Percentiles rank a stretch among this genome's conserved stretches.
phyloP scores from a whole-genome alignment of 495 filamentous ascomycete genomes.

The Penicillium taxi region DNA sequence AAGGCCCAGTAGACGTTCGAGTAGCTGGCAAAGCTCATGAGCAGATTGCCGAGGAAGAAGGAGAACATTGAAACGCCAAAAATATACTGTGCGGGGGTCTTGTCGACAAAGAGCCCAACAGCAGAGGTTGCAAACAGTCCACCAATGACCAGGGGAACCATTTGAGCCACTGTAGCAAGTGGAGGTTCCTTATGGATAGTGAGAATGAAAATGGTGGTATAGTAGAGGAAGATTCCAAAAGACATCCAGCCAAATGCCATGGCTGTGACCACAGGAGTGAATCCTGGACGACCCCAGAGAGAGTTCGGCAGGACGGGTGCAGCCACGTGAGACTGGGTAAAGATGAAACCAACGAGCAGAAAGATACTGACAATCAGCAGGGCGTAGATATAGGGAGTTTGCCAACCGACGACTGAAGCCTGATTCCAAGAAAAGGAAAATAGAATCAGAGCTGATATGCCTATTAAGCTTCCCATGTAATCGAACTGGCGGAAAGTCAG shows the following conservation, averaged over 20 bases:
- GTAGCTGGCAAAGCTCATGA: slow-evolving; percentile 19
- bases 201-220: slow-evolving; percentile 30
- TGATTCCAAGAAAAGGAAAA: slow-evolving; percentile 38
- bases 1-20: slow-evolving; percentile 27
- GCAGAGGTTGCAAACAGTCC: slow-evolving; percentile 27
- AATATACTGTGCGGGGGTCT: slow-evolving; percentile 27
- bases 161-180: slow-evolving; percentile 25
- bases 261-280: slow-evolving; percentile 29
- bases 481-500: slow-evolving; percentile 30
- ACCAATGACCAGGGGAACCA: slow-evolving; percentile 27
- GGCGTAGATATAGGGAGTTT: slow-evolving; percentile 25
- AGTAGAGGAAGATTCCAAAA: slow-evolving; percentile 39
- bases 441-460: slow-evolving; percentile 19
- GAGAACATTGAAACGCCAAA: slow-evolving; percentile 36
- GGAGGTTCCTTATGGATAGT: slow-evolving; percentile 20
- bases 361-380: slow-evolving; percentile 28
- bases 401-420: slow-evolving; percentile 28
- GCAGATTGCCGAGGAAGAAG: slow-evolving; percentile 29
- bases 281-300: slow-evolving; percentile 27
- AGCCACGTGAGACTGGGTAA: slow-evolving; percentile 17
- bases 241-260: slow-evolving; percentile 33
- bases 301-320: slow-evolving; percentile 24
- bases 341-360: slow-evolving; percentile 22
- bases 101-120: slow-evolving; percentile 30
- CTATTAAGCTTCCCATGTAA: slow-evolving; percentile 34